These are phyloP conservation scores for Hypoxylon trugodes DNA, from an alignment of 495 filamentous ascomycete genomes.

Conservation along the genomic window DNA sequence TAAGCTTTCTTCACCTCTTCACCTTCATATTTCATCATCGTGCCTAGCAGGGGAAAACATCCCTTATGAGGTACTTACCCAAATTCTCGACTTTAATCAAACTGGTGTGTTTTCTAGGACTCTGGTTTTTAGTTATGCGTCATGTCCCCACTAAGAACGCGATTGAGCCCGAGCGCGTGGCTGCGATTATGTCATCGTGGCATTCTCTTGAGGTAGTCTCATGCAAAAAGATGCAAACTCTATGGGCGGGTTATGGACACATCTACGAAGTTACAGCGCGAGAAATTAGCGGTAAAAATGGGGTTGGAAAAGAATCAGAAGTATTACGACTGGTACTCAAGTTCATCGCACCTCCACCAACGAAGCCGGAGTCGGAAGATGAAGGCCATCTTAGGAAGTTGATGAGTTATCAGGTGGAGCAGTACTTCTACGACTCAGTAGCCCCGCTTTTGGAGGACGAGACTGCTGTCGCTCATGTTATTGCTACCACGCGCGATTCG, in stretches of 20 bases:
- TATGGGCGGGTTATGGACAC: conserved; percentile 58
- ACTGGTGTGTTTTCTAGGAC: not conserved
- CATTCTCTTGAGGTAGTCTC: conserved; percentile 43
- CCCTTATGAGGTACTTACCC: no score
- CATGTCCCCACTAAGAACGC: conserved; percentile 11
- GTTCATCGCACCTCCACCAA: conserved; percentile 44
- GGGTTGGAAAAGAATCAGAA: conserved; percentile 5
- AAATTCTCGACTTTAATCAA: no score
- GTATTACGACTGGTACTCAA: conserved; percentile 51
- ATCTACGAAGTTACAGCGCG: conserved; percentile 51
- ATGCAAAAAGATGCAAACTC: conserved; percentile 40
- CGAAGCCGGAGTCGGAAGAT: conserved; percentile 30
- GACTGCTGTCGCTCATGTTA: conserved; percentile 41
- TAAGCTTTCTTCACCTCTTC: no score
- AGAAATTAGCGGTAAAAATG: conserved; percentile 15
- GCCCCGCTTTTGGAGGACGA: conserved; percentile 40
- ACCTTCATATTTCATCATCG: no score
- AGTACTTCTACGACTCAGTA: conserved; percentile 54
- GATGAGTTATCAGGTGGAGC: conserved; percentile 58
- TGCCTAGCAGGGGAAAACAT: no score
- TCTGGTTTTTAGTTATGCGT: conserved; percentile 8
- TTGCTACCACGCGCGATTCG: conserved; percentile 42
- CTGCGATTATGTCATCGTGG: conserved; percentile 39
- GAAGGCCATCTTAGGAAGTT: conserved; percentile 58
- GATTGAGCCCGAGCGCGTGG: conserved; percentile 31